Evolutionary conservation across 78 protist species (phyloP), one percentile per base, ranked within the genome.

Genomic region (Acrasis kona): DNA sequence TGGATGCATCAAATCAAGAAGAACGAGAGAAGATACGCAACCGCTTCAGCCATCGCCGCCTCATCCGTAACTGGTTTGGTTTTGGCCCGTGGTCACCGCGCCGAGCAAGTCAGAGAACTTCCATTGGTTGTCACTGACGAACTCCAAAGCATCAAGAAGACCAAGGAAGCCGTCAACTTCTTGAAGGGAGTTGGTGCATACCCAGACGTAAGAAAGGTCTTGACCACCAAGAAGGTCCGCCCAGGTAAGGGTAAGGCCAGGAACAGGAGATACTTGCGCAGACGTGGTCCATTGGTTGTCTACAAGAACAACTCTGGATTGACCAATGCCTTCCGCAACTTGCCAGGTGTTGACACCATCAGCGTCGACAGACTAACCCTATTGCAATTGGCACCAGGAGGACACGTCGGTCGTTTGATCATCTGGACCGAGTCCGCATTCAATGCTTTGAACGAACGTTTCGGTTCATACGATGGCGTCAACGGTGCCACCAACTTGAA

Each of bases 371-470:
- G 92, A 69, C 87, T 98, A 58, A 98, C 96, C 93, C 91, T 98
- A 57, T 92, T 97, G 57, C 91, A 96, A 86, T 95, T 98, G 70
- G 99, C 99, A 71, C 99, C 99, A 34, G 99, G 99, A 81, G 99
- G 99, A 35, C 99, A 97, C 89, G 61, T 98, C 31, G 99, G 99
- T 80, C 95, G 99, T 76, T 93, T 97, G 87, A 39, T 93, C 94
- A 87, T 98, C 91, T 98, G 99, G 99, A 88, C 99, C 57, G 73
- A 93, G 85, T 74, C 79, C 42, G 99, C 99, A 58, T 95, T 97
- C 92, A 79, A 82, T 82, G 41, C 72, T 75, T 89, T 98, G 39
- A 95, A 95, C 85, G 0, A 9, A 19, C 8, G 89, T 88, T 97
- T 72, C 83, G 97, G 95, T 37, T 86, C 96, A 32, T 35, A 40